Evolutionary conservation across 139 green algal genomes (phyloP).

Genomic region (Tetradesmus obliquus): DNA sequence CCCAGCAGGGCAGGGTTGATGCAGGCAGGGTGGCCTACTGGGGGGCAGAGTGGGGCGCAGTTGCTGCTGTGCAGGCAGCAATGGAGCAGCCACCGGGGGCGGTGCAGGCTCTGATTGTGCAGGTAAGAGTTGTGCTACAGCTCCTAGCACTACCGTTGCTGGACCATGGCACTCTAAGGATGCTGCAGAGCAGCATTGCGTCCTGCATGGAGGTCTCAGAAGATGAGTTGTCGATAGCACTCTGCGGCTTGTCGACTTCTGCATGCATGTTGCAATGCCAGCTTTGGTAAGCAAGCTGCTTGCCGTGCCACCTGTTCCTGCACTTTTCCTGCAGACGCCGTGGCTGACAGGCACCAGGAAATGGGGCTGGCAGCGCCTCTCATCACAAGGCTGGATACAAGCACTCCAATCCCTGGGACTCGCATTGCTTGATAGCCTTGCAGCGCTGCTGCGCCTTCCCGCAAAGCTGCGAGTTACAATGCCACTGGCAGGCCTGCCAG

Average conservation of each 20-base stretch:
- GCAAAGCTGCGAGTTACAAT: background rate
- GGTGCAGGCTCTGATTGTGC: background rate
- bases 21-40: background rate
- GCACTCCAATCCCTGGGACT: background rate
- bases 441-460: background rate
- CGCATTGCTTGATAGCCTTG: background rate
- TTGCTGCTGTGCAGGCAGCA: background rate
- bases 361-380: background rate
- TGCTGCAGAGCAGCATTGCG: background rate
- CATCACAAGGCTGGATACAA: background rate
- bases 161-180: too few species aligned
- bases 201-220: background rate
- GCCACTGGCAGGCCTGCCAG: background rate
- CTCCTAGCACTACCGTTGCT: background rate
- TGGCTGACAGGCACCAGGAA: background rate
- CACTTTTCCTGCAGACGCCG: background rate
- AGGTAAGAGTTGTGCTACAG: background rate
- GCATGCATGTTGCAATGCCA: too few species aligned
- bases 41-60: conserved; percentile 25
- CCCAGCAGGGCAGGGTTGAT: background rate
- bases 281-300: too few species aligned
- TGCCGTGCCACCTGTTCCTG: too few species aligned
- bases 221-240: background rate
- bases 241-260: background rate
- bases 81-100: background rate